Conservation (phyloP, 495 filamentous ascomycete genomes). For the Lophiostoma macrostomum region DNA sequence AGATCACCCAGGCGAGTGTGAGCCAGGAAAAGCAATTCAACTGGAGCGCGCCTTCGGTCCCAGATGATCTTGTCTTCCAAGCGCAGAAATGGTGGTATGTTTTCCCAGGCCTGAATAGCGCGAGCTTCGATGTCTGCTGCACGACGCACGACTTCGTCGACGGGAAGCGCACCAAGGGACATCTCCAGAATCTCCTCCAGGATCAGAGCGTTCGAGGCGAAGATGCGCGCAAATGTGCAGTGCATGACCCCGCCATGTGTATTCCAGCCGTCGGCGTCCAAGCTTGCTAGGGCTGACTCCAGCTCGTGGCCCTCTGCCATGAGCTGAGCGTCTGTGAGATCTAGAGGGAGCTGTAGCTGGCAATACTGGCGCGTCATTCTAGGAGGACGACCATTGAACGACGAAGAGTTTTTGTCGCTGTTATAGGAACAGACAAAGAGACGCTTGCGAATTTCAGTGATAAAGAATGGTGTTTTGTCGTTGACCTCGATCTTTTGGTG, state of each 20-base stretch:
- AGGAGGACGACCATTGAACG: slow-evolving; percentile 58
- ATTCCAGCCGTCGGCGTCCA: slow-evolving; percentile 57
- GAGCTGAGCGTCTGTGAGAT: slow-evolving; percentile 53
- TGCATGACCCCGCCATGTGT: slow-evolving; percentile 41
- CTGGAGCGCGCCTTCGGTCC: slow-evolving; percentile 21
- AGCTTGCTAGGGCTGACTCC: slow-evolving; percentile 42
- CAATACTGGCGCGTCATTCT: slow-evolving; percentile 55
- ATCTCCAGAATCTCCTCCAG: slow-evolving; percentile 61
- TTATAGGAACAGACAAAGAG: slow-evolving; percentile 55
- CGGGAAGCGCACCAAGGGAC: slow-evolving; percentile 49
- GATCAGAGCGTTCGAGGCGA: slow-evolving; percentile 49
- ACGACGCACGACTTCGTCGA: slow-evolving; percentile 47
- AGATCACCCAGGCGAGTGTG: slow-evolving; percentile 53
- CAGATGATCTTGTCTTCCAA: slow-evolving; percentile 11
- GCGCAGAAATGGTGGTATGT: slow-evolving; percentile 19
- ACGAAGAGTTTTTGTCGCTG: slow-evolving; percentile 51
- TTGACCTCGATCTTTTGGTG: slow-evolving; percentile 51
- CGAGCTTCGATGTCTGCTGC: slow-evolving; percentile 44
- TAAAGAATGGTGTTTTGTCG: slow-evolving; percentile 51
- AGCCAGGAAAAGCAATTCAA: slow-evolving; percentile 30
- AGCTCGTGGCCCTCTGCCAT: slow-evolving; percentile 49
- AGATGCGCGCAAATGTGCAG: slow-evolving; percentile 49
- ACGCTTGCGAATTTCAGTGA: slow-evolving; percentile 49
- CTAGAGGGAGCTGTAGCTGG: slow-evolving; percentile 54
- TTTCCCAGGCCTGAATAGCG: slow-evolving; percentile 7